Evolutionary conservation across 2,329 filamentous ascomycete genomes (phyloP).

Genomic region (Myriosclerotinia duriaeana): DNA sequence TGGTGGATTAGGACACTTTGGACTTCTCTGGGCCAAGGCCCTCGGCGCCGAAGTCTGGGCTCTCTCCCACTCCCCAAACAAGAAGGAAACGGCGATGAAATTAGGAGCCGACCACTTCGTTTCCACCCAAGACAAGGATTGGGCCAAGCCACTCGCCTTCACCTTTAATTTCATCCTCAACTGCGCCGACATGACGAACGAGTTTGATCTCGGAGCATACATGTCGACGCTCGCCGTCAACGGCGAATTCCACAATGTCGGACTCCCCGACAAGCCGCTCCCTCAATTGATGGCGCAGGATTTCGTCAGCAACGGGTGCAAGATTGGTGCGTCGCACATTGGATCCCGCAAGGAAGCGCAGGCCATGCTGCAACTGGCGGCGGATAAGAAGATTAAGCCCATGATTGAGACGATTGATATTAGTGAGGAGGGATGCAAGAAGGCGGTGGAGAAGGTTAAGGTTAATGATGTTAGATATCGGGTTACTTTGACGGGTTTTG

Average conservation of each 20-base stretch:
- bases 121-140: constrained; percentile 58
- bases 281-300: constrained; percentile 55
- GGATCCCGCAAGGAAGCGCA: constrained; percentile 53
- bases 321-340: constrained; percentile 46
- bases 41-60: constrained; percentile 66
- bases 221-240: constrained; percentile 58
- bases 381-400: constrained; percentile 56
- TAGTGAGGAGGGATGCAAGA: constrained; percentile 53
- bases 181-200: constrained; percentile 57
- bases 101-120: constrained; percentile 61
- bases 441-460: constrained; percentile 68
- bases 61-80: constrained; percentile 59
- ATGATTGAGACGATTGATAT: constrained; percentile 49
- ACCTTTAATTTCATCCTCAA: constrained; percentile 60
- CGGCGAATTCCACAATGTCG: constrained; percentile 64
- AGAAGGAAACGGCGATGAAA: constrained; percentile 58
- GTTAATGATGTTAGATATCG: constrained; percentile 71
- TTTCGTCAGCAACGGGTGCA: constrained; percentile 56
- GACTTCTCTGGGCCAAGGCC: constrained; percentile 67
- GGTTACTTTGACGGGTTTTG: constrained; percentile 67
- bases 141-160: constrained; percentile 55
- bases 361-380: constrained; percentile 61
- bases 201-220: constrained; percentile 51
- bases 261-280: constrained; percentile 60
- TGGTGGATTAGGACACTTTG: constrained; percentile 70